Base-by-base conservation (phyloP, 1,284 basidiomycete genomes). In the Microbotryum lychnidis-dioicae region DNA sequence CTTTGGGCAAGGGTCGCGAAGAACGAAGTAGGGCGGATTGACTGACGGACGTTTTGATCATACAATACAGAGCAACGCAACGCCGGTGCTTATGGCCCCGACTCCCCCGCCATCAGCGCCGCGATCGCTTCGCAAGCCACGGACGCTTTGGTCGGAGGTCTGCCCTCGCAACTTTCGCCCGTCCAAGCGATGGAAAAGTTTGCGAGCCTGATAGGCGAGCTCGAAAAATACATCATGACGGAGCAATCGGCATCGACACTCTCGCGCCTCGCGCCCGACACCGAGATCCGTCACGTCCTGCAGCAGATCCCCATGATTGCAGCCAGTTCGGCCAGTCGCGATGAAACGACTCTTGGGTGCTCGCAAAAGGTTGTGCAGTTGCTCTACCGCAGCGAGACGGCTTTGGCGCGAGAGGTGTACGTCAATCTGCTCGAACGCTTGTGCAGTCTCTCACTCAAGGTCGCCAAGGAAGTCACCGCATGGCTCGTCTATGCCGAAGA, bases 401-500 rank as follows among this genome's bases (percentile, higher is more conserved):
- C 87, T 62, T 80, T 97, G 51, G 91, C 87, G 0, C 83, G 93
- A 56, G 91, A 96, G 73, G 86, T 94, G 27, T 97, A 92, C 75
- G 90, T 91, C 42, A 83, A 86, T 45, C 78, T 98, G 54, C 79
- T 98, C 25, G 89, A 94, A 68, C 86, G 89, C 65, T 80, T 99
- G 25, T 98, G 96, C 76, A 84, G 86, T 66, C 79, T 86, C 31
- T 94, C 91, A 66, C 84, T 89, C 70, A 91, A 96, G 71, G 93
- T 97, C 50, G 90, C 89, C 23, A 91, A 91, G 76, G 96, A 99
- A 77, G 96, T 94, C 10, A 89, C 93, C 61, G 91, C 88, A 16
- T 99, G 96, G 96, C 79, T 99, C 56, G 79, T 97, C 54, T 97
- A 93, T 73, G 90, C 94, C 18, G 93, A 98, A 74, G 96, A 98